Conservation (phyloP, 2,329 filamentous ascomycete genomes). For the Clonostachys chloroleuca region DNA sequence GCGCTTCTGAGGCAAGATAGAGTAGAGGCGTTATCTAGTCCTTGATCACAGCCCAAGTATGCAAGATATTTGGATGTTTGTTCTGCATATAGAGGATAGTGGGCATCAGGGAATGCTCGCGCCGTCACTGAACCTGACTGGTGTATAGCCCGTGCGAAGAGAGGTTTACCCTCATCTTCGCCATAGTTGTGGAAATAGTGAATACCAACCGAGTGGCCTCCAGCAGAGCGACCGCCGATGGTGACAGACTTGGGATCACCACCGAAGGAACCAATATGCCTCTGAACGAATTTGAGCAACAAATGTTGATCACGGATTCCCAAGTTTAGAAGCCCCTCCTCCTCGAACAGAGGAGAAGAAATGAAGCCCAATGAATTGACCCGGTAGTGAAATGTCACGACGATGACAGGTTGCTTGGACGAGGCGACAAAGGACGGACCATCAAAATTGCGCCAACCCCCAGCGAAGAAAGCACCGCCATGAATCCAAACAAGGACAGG, state of each 20-base stretch:
- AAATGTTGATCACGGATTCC: conserved; percentile 49
- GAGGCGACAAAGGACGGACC: conserved; percentile 22
- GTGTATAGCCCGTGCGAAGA: conserved; percentile 25
- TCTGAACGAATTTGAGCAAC: conserved; percentile 47
- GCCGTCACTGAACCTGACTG: conserved; percentile 30
- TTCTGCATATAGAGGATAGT: conserved; percentile 20
- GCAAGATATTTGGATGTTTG: conserved; percentile 21
- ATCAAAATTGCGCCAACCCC: conserved; percentile 26
- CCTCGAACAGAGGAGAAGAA: conserved; percentile 32
- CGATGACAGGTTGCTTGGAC: conserved; percentile 31
- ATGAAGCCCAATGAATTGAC: conserved; percentile 30
- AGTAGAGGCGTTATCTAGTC: conserved; percentile 18
- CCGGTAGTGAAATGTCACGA: conserved; percentile 38
- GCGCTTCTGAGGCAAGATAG: conserved; percentile 31
- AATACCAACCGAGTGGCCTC: conserved; percentile 31
- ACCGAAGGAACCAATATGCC: conserved; percentile 46
- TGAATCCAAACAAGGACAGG: conserved; percentile 34
- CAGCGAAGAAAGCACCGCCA: conserved; percentile 26
- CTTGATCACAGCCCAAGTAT: conserved; percentile 17
- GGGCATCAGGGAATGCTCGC: conserved; percentile 25
- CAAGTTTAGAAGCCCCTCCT: conserved; percentile 37
- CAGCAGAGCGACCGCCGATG: conserved; percentile 50
- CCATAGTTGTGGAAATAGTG: conserved; percentile 32
- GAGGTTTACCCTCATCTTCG: conserved; percentile 12
- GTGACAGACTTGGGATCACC: conserved; percentile 47